Conservation (phyloP, 2,329 filamentous ascomycete genomes). For the Pseudogymnoascus sp. region DNA sequence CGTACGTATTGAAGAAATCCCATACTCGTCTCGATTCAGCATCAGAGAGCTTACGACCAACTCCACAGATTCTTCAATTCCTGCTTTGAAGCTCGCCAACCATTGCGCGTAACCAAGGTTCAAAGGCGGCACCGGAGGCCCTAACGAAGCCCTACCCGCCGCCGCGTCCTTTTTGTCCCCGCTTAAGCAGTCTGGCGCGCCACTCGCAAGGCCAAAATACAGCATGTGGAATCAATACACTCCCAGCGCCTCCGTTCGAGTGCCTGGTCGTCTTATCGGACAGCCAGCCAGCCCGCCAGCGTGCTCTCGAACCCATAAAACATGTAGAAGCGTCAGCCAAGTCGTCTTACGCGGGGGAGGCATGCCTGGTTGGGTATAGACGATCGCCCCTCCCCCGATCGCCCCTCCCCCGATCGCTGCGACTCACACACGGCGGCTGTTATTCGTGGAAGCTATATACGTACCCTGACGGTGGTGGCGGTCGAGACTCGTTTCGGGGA, state of each 20-base stretch:
- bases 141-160: constrained; percentile 4
- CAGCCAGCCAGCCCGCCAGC: not conserved
- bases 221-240: not conserved
- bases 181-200: not conserved
- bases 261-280: not conserved
- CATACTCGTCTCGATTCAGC: not conserved
- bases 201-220: not conserved
- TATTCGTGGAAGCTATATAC: not conserved
- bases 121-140: not conserved
- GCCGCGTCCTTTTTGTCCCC: not conserved
- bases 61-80: constrained; percentile 1
- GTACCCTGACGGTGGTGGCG: not conserved
- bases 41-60: not conserved
- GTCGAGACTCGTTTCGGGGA: constrained; percentile 2
- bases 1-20: not conserved
- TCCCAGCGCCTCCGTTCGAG: not conserved
- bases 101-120: constrained; percentile 1
- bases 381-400: constrained; percentile 1
- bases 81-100: not conserved
- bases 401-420: not conserved
- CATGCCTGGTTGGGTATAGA: not conserved
- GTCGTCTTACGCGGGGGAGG: not conserved
- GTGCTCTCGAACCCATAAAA: not conserved
- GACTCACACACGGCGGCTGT: not conserved
- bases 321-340: not conserved